phyloP scores from a whole-genome alignment of 495 filamentous ascomycete species.

The Aspergillus indologenus region DNA sequence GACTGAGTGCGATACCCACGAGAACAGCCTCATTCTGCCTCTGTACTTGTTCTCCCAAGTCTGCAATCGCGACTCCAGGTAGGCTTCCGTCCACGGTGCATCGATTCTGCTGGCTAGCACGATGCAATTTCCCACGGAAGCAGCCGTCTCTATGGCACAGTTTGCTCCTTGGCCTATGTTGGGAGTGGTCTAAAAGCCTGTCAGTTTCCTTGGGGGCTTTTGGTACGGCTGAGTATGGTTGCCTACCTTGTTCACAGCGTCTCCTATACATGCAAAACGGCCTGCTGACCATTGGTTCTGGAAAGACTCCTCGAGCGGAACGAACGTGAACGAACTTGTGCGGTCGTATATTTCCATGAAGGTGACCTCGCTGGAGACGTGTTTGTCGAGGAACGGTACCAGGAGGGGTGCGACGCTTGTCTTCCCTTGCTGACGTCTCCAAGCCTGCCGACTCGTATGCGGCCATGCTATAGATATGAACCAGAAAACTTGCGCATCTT shows the following conservation, averaged over 20 bases:
- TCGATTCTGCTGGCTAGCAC: not conserved
- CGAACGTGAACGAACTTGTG: not conserved
- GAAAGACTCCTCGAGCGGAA: slow-evolving; percentile 1
- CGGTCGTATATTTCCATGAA: not conserved
- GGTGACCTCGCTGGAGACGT: not conserved
- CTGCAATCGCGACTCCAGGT: not conserved
- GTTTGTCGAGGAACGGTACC: not conserved
- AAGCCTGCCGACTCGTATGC: no score
- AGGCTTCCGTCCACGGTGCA: not conserved
- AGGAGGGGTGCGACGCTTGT: not conserved
- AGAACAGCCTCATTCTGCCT: not conserved
- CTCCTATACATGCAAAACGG: not conserved
- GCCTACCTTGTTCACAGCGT: slow-evolving; percentile 3
- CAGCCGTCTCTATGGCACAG: not conserved
- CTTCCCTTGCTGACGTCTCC: not conserved
- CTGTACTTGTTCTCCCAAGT: not conserved
- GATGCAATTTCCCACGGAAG: not conserved
- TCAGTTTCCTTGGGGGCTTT: not conserved
- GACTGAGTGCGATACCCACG: not conserved
- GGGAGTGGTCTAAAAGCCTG: not conserved
- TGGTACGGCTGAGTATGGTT: not conserved
- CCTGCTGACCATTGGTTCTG: slow-evolving; percentile 1
- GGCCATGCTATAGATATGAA: not conserved
- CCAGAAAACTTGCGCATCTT: not conserved
- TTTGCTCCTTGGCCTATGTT: slow-evolving; percentile 3